These are phyloP conservation scores for Scopulariopsis brevicaulis DNA, from an alignment of 2,329 filamentous ascomycete genomes.

Conservation along the genomic window DNA sequence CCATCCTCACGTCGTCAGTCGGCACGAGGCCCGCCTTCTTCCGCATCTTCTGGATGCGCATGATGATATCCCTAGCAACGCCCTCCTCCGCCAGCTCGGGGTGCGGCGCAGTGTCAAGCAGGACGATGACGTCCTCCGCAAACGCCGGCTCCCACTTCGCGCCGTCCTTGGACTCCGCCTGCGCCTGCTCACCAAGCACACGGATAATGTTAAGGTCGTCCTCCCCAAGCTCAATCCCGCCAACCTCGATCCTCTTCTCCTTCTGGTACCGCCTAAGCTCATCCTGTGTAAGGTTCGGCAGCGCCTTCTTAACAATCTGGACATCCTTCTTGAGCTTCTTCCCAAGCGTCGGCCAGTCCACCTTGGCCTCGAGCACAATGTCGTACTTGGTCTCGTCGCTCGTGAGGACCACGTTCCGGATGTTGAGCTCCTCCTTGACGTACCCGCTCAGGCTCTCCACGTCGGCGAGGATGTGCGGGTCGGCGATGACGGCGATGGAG, in stretches of 20 bases:
- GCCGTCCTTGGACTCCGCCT: conserved; percentile 16
- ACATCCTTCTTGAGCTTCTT: conserved; percentile 91
- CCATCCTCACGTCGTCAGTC: conserved; percentile 93
- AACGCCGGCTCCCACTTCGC: conserved; percentile 13
- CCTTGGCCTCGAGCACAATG: conserved; percentile 69
- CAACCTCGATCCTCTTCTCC: conserved; percentile 66
- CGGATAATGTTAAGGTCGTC: conserved; percentile 56
- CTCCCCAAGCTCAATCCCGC: conserved; percentile 71
- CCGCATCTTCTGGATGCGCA: conserved; percentile 80
- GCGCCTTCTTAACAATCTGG: conserved; percentile 71
- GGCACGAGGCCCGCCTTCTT: conserved; percentile 88
- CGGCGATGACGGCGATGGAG: conserved; percentile 72
- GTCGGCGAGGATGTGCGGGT: conserved; percentile 64
- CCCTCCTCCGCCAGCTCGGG: conserved; percentile 82
- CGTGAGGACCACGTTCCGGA: conserved; percentile 68
- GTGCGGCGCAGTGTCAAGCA: conserved; percentile 75
- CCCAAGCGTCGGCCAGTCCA: conserved; percentile 79
- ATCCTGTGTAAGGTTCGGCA: conserved; percentile 62
- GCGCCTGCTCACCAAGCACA: conserved; percentile 4
- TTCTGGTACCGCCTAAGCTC: conserved; percentile 71
- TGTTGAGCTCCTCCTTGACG: conserved; percentile 74
- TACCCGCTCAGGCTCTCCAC: conserved; percentile 69
- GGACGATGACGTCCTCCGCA: conserved; percentile 54
- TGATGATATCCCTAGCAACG: conserved; percentile 82
- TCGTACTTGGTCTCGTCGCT: conserved; percentile 75